Evolutionary conservation across 176 grass and related monocot genomes (phyloP), one percentile per base, ranked within the genome.

Genomic region (Oryza coarctata): DNA sequence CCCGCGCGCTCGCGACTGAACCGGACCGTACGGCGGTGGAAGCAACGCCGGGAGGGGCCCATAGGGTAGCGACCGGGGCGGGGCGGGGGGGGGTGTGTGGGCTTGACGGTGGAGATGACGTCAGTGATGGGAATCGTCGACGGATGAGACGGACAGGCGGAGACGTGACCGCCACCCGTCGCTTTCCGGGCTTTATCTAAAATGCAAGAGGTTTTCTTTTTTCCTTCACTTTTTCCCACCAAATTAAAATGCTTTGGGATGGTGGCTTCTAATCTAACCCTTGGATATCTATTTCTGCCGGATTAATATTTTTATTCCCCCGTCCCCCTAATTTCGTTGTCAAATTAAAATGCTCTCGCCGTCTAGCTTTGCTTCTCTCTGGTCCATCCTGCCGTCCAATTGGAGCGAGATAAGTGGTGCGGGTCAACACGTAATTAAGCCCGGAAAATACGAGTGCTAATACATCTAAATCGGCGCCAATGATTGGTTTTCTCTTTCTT

Each of bases 371-470:
- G 32, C 12, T 25, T 9, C 3, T 9, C 3, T 62, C 38, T 15
- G 2, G 20, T 61, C n/a, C 64, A 22, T 32, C 64, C 6, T 3
- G 7, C 68, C 65, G 65, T 47, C 60, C 84, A 79, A 65, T 86
- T n/a, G 23, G 29, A 23, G 38, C 2, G 18, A 40, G 61, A 41
- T 11, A 31, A 25, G 68, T 31, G 32, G 70, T 18, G 39, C 13
- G 61, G 60, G 70, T 60, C 70, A 57, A 23, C 61, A 68, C 43
- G 70, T 30, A 79, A 79, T 25, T 43, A 18, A 14, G 57, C 39
- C 43, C 3, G 7, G 31, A 31, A 50, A 38, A 28, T 22, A 2
- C 20, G 13, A 13, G 78, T 12, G 52, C 1, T 32, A 13, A 60
- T 60, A 7, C 27, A 9, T 0, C 38, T 26, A 26, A 5, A 29